Percentiles rank a stretch among this genome's conserved stretches.
phyloP scores from a whole-genome alignment of 2,329 filamentous ascomycete genomes.

The Chaetomiaceae sp. region DNA sequence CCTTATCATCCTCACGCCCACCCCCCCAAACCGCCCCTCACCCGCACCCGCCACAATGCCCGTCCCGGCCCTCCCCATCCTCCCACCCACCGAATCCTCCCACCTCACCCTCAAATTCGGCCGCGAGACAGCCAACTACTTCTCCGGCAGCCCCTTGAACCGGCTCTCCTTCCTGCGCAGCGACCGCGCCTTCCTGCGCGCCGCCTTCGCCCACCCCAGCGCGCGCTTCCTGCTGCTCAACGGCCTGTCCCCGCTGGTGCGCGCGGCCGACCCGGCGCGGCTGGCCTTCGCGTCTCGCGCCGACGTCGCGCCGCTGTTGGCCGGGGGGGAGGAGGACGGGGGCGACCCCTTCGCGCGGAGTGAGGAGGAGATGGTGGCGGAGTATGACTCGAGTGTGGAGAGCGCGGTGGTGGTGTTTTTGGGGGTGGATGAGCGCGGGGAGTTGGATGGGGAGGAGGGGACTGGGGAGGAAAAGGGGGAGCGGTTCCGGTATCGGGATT shows the following conservation, averaged over 20 bases:
- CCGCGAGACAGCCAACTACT: conserved; percentile 77
- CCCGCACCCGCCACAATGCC: conserved; percentile 18
- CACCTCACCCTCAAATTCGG: conserved; percentile 75
- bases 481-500: conserved; percentile 59
- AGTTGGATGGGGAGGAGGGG: too few species aligned
- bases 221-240: conserved; percentile 74
- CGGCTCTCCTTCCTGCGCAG: conserved; percentile 70
- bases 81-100: conserved; percentile 45
- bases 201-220: conserved; percentile 58
- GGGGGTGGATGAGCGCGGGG: conserved; percentile 63
- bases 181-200: conserved; percentile 63
- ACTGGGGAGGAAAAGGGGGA: conserved; percentile 19
- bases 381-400: conserved; percentile 65
- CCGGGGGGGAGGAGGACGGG: conserved; percentile 40
- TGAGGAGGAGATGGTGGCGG: conserved; percentile 66
- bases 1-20: too few species aligned
- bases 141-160: conserved; percentile 71
- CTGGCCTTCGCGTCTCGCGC: conserved; percentile 63
- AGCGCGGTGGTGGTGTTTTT: conserved; percentile 74
- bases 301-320: conserved; percentile 66
- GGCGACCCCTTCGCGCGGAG: conserved; percentile 61
- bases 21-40: too few species aligned
- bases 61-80: conserved; percentile 34
- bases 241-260: conserved; percentile 66
- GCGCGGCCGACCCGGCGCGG: conserved; percentile 43